Conservation (phyloP, 2,329 filamentous ascomycete genomes). For the Westerdykella ornata region DNA sequence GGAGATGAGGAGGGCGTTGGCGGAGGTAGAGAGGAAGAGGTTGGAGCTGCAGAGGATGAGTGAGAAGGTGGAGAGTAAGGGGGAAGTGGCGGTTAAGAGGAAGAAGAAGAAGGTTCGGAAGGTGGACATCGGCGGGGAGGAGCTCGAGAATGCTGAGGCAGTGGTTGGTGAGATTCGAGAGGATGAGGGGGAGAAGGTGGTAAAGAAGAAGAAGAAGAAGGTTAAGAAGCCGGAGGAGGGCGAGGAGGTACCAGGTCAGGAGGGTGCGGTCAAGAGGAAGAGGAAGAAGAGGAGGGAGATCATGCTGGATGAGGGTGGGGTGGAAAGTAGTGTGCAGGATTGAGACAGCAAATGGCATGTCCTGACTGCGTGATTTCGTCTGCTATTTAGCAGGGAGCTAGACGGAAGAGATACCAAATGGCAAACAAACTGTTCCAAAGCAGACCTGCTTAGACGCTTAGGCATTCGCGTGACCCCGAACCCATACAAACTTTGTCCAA, state of each 20-base stretch:
- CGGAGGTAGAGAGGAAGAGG: slow-evolving; percentile 77
- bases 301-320: slow-evolving; percentile 13
- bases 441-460: no score
- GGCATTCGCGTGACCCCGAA: no score
- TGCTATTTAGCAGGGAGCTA: no score
- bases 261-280: slow-evolving; percentile 34
- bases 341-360: no score
- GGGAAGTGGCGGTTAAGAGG: slow-evolving; percentile 56
- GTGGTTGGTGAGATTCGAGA: slow-evolving; percentile 42
- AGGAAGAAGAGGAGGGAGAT: slow-evolving; percentile 37
- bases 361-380: no score
- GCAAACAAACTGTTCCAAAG: no score
- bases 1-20: slow-evolving; percentile 83
- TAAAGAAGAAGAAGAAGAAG: slow-evolving; percentile 41
- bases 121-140: slow-evolving; percentile 50
- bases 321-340: background rate
- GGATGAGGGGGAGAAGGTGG: slow-evolving; percentile 11
- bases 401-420: no score
- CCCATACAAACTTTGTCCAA: no score
- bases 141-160: slow-evolving; percentile 56
- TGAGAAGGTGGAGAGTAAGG: slow-evolving; percentile 65
- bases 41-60: slow-evolving; percentile 83
- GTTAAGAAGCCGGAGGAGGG: slow-evolving; percentile 24
- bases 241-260: slow-evolving; percentile 15
- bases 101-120: slow-evolving; percentile 49